These are phyloP conservation scores for Venturiaceae sp. DNA, from an alignment of 2,329 filamentous ascomycete genomes.

Conservation along the genomic window DNA sequence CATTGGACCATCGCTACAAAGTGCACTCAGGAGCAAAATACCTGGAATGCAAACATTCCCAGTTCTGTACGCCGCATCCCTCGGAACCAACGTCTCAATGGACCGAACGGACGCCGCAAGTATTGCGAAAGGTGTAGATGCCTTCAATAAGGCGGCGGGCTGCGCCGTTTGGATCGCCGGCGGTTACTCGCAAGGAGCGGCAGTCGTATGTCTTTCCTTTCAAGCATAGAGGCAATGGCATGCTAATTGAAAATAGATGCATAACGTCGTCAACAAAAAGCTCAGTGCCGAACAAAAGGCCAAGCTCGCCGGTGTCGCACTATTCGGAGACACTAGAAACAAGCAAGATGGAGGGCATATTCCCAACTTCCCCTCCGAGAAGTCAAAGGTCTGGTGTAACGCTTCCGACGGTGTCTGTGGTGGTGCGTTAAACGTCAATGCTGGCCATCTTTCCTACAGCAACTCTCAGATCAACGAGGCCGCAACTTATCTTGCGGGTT, in stretches of 20 bases:
- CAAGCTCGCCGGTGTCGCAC: slow-evolving; percentile 26
- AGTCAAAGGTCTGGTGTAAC: slow-evolving; percentile 30
- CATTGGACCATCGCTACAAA: slow-evolving; percentile 1
- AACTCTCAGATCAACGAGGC: background rate
- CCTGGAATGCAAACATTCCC: background rate
- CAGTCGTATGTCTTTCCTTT: background rate
- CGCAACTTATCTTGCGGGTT: background rate
- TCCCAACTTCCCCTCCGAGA: slow-evolving; percentile 24
- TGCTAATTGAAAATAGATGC: too few relatives aligned
- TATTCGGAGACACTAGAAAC: slow-evolving; percentile 36
- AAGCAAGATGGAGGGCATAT: slow-evolving; percentile 30
- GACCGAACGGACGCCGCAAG: slow-evolving; percentile 4
- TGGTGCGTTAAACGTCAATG: slow-evolving; percentile 26
- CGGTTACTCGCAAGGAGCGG: slow-evolving; percentile 8
- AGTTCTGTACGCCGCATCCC: background rate
- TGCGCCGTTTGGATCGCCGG: slow-evolving; percentile 1
- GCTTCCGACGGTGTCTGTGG: slow-evolving; percentile 25
- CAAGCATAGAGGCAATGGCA: too few relatives aligned
- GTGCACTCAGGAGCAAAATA: background rate
- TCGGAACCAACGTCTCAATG: slow-evolving; percentile 1
- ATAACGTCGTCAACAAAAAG: slow-evolving; percentile 2
- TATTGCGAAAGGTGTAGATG: background rate
- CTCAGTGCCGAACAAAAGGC: background rate
- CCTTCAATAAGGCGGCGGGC: slow-evolving; percentile 2
- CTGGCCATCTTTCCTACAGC: slow-evolving; percentile 27